Percentiles rank a stretch among this genome's conserved stretches.
These are phyloP conservation scores for Exophiala calicioides DNA, from an alignment of 2,329 filamentous ascomycete species.

Conservation along the genomic window DNA sequence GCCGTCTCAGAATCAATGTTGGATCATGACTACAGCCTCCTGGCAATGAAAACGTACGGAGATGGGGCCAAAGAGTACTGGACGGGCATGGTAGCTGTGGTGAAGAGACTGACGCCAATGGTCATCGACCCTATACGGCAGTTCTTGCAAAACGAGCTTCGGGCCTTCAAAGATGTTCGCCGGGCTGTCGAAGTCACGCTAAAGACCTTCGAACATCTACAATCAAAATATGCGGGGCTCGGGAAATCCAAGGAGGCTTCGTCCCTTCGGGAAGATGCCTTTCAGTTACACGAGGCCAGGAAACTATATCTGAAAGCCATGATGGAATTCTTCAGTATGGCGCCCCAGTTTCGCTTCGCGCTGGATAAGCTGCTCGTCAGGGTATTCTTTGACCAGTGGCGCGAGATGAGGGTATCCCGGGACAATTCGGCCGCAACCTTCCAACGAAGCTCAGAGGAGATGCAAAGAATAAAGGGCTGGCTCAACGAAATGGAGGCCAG, in stretches of 20 bases:
- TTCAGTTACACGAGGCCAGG: constrained; percentile 88
- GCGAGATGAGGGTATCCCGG: constrained; percentile 73
- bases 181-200: constrained; percentile 76
- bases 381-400: constrained; percentile 83
- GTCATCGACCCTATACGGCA: constrained; percentile 78
- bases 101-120: constrained; percentile 74
- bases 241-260: constrained; percentile 94
- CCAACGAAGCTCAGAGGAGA: constrained; percentile 70
- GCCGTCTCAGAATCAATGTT: constrained; percentile 79
- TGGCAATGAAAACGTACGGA: constrained; percentile 80
- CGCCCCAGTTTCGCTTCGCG: constrained; percentile 78
- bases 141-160: constrained; percentile 78
- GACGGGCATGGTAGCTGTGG: constrained; percentile 70
- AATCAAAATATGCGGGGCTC: constrained; percentile 79
- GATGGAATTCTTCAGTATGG: constrained; percentile 88
- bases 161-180: constrained; percentile 81
- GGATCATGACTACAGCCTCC: constrained; percentile 91
- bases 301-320: constrained; percentile 88
- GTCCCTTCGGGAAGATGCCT: constrained; percentile 88
- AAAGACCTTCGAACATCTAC: constrained; percentile 76
- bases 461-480: constrained; percentile 92
- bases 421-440: constrained; percentile 65
- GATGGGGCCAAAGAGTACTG: constrained; percentile 89
- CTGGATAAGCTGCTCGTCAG: constrained; percentile 85
- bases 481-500: constrained; percentile 88